Evolutionary conservation across 495 filamentous ascomycete genomes (phyloP), one percentile per base, ranked within the genome.

Genomic region (Neurospora sp.): DNA sequence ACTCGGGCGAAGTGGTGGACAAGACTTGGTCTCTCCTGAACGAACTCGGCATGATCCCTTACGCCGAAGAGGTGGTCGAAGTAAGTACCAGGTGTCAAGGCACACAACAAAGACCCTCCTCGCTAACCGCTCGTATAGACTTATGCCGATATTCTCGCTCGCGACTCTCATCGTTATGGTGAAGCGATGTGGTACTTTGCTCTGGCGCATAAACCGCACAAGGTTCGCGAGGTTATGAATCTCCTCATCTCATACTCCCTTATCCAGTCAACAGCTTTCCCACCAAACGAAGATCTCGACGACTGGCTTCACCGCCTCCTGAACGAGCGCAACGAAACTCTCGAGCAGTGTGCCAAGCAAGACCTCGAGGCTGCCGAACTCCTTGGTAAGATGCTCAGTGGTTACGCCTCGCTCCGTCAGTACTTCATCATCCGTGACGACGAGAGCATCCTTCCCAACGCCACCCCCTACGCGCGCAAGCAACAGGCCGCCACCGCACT

Each of bases 211-310:
- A 87, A 87, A 61, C 83, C 87, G 8, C 83, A 85, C 73, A 96
- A 95, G 81, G 88, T 97, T 73, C 90, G 91, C 77, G 88, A 92
- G 69, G 90, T 97, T 31, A 86, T 95, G 35, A 90, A 94, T 77
- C 87, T 94, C n/a, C 87, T 98, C 41, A 94, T 93, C 77, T 94
- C 93, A 1, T 90, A 91, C 78, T 95, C 91, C 53, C 87, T 98
- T 41, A 88, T 94, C 53, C 90, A 95, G 72, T 97, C 94, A 14
- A 87, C 88, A 9, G 89, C 91, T 4, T 95, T 90, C 77, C 94
- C 94, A 8, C 85, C 91, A 3, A 76, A 84, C 16, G 79, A 80
- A 9, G 87, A 92, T 37, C 85, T 97, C 0, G 94, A 97, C 75
- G 80, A 86, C 12, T 85, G 88, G 65, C 88, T 97, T 16, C 84